A percentile compares a stretch with the other conserved stretches of the same genome.
phyloP scores from a whole-genome alignment of 805 yeast species.

The Candida alai region DNA sequence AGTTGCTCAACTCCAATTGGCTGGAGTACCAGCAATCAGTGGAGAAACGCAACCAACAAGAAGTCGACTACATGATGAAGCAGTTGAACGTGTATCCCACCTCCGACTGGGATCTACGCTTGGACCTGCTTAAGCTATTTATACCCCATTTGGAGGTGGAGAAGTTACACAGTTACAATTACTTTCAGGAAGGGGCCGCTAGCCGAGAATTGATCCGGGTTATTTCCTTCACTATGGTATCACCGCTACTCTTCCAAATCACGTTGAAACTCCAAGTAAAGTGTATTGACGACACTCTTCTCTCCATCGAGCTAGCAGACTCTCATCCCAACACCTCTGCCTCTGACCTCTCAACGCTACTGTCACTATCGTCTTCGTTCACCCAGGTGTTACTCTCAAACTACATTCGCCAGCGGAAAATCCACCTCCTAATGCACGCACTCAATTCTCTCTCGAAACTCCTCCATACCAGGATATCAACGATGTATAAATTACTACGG shows the following conservation, averaged over 20 bases:
- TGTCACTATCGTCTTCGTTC: slow-evolving; percentile 22
- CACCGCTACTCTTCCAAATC: slow-evolving; percentile 21
- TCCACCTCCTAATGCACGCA: slow-evolving; percentile 28
- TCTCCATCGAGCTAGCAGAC: slow-evolving; percentile 7
- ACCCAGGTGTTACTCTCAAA: slow-evolving; percentile 15
- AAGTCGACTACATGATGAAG: slow-evolving; percentile 18
- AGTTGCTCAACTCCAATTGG: slow-evolving; percentile 19
- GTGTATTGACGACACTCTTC: slow-evolving; percentile 12
- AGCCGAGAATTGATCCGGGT: slow-evolving; percentile 10
- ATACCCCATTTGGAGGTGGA: slow-evolving; percentile 22
- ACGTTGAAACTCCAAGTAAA: slow-evolving; percentile 14
- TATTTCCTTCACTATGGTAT: slow-evolving; percentile 14
- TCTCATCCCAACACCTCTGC: no score
- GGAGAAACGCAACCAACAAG: slow-evolving; percentile 9
- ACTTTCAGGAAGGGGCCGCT: slow-evolving; percentile 8
- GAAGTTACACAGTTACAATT: slow-evolving; percentile 11
- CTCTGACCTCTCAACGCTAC: slow-evolving; percentile 10
- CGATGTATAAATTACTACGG: slow-evolving; percentile 18
- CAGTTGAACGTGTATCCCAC: slow-evolving; percentile 35
- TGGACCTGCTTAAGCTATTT: slow-evolving; percentile 22
- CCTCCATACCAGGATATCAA: slow-evolving; percentile 19
- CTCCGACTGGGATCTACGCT: slow-evolving; percentile 26
- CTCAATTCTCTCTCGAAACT: slow-evolving; percentile 28
- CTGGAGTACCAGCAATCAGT: slow-evolving; percentile 9
- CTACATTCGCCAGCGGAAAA: slow-evolving; percentile 23